Percentiles rank a stretch among this genome's conserved stretches.
These are phyloP conservation scores for Mucor saturninus DNA, from an alignment of 371 early-diverging fungal genomes.

Conservation along the genomic window DNA sequence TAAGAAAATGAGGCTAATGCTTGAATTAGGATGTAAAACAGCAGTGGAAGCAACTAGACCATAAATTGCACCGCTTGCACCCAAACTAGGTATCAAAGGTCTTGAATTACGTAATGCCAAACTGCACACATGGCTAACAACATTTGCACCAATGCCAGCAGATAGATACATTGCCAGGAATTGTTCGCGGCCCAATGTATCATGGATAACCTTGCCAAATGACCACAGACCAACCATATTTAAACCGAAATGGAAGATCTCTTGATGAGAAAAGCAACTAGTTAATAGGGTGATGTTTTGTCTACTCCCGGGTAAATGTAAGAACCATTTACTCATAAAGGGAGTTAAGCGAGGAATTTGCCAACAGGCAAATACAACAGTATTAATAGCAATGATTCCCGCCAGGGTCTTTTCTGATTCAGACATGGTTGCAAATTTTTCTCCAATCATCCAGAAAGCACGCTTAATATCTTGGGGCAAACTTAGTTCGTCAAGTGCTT, in stretches of 20 bases:
- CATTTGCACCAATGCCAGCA: constrained; percentile 65
- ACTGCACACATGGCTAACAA: constrained; percentile 65
- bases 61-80: constrained; percentile 84
- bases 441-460: constrained; percentile 43
- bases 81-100: constrained; percentile 67
- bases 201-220: constrained; percentile 56
- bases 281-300: constrained; percentile 74
- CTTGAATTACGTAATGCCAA: constrained; percentile 49
- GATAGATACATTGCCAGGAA: constrained; percentile 80
- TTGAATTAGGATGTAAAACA: constrained; percentile 62
- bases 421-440: constrained; percentile 46
- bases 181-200: constrained; percentile 64
- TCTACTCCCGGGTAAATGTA: constrained; percentile 67
- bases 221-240: constrained; percentile 75
- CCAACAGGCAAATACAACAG: constrained; percentile 75
- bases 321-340: constrained; percentile 73
- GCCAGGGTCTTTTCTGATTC: constrained; percentile 61
- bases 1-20: constrained; percentile 71
- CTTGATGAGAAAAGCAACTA: constrained; percentile 69
- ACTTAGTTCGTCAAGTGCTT: constrained; percentile 7
- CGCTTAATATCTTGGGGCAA: constrained; percentile 56
- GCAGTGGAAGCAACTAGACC: constrained; percentile 66
- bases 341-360: constrained; percentile 61
- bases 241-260: constrained; percentile 66
- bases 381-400: constrained; percentile 69